Percentiles rank a stretch among this genome's conserved stretches.
These are phyloP conservation scores for Pseudogymnoascus sp. DNA, from an alignment of 2,329 filamentous ascomycete genomes.

Conservation along the genomic window DNA sequence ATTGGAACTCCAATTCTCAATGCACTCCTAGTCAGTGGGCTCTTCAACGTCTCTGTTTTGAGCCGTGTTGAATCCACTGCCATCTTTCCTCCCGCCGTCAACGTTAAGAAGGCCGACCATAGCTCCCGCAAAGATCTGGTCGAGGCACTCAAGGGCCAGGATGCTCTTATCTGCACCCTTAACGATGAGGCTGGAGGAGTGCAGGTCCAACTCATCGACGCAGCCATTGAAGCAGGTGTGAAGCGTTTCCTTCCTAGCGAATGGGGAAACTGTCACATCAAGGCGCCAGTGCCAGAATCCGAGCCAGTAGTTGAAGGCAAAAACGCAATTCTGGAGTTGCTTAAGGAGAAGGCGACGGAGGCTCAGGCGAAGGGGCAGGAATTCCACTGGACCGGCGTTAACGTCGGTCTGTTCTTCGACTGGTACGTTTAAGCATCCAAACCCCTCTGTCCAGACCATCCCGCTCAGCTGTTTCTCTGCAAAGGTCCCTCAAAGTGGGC, in stretches of 20 bases:
- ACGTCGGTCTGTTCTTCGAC: constrained; percentile 22
- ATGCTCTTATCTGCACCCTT: constrained; percentile 19
- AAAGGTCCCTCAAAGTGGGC: neutral
- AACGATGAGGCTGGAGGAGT: neutral
- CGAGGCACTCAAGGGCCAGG: constrained; percentile 25
- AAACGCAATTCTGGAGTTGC: constrained; percentile 28
- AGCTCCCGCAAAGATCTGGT: constrained; percentile 12
- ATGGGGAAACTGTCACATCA: constrained; percentile 30
- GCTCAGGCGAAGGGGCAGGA: constrained; percentile 3
- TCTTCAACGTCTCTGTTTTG: constrained; percentile 29
- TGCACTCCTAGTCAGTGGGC: constrained; percentile 24
- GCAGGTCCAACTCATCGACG: constrained; percentile 40
- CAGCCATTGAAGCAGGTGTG: constrained; percentile 49
- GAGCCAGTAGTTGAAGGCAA: constrained; percentile 29
- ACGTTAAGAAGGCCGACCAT: constrained; percentile 19
- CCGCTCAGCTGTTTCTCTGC: neutral
- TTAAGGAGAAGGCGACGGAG: constrained; percentile 22
- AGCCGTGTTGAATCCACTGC: constrained; percentile 25
- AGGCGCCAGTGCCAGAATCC: constrained; percentile 12
- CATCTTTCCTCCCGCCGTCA: constrained; percentile 21
- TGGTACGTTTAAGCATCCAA: constrained; percentile 14
- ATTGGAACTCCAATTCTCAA: constrained; percentile 26
- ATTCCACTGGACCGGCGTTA: constrained; percentile 29
- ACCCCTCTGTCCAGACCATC: neutral
- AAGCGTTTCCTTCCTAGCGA: constrained; percentile 53